phyloP scores from a whole-genome alignment of 169 alveolate genomes.

The Babesia ovis region DNA sequence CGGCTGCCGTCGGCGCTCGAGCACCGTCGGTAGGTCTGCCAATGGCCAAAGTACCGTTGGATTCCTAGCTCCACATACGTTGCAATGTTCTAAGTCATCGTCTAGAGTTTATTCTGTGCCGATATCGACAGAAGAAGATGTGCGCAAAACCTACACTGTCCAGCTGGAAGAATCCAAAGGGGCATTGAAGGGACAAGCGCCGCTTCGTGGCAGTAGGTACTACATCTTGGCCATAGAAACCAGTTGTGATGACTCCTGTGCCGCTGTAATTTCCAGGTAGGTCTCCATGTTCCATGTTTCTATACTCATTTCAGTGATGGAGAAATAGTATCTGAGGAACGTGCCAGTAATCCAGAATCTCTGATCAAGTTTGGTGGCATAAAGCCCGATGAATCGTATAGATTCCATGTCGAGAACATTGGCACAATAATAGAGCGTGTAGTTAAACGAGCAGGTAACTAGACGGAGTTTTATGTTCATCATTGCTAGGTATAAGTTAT shows the following conservation, averaged over 20 bases:
- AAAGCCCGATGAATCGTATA: slow-evolving; percentile 46
- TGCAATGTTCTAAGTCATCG: neutral
- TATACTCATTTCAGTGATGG: slow-evolving; percentile 52
- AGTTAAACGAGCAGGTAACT: slow-evolving; percentile 51
- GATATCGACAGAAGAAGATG: neutral
- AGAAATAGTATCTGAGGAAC: slow-evolving; percentile 53
- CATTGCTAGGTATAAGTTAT: slow-evolving; percentile 22
- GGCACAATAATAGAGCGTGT: slow-evolving; percentile 37
- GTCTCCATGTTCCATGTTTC: neutral
- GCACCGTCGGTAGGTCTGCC: neutral
- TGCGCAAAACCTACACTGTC: slow-evolving; percentile 6
- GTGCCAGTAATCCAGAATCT: slow-evolving; percentile 48
- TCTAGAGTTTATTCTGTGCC: neutral
- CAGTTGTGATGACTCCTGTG: slow-evolving; percentile 68
- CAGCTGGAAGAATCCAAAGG: neutral
- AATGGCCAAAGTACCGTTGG: neutral
- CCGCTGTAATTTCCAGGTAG: slow-evolving; percentile 62
- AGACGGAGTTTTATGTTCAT: neutral
- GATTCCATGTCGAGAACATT: slow-evolving; percentile 41
- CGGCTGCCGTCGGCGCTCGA: slow-evolving; percentile 9
- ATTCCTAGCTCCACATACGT: neutral
- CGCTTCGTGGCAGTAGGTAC: slow-evolving; percentile 4
- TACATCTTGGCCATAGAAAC: slow-evolving; percentile 69
- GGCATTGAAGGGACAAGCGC: neutral
- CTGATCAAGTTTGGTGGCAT: slow-evolving; percentile 69